Evolutionary conservation across 2,329 filamentous ascomycete species (phyloP).

Genomic region (Xylaria sp.): DNA sequence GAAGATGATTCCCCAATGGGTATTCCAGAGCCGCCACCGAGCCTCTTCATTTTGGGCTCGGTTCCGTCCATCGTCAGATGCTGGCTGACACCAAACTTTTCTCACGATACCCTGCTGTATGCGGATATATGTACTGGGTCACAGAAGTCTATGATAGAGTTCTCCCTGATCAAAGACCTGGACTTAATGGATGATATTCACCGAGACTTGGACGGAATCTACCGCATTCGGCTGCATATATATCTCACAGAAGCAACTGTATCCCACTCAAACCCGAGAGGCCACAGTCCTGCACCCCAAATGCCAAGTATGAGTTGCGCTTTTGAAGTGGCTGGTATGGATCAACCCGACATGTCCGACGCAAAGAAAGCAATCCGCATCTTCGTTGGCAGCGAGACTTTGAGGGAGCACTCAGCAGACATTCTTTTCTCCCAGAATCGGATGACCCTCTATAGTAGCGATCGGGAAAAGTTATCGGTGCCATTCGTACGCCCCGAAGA

Average conservation of each 20-base stretch:
- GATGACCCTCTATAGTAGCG: constrained; percentile 84
- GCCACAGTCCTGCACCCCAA: constrained; percentile 73
- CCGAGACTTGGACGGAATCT: constrained; percentile 67
- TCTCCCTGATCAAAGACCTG: constrained; percentile 75
- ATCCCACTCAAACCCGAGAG: constrained; percentile 74
- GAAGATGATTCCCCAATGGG: constrained; percentile 73
- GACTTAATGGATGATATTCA: constrained; percentile 71
- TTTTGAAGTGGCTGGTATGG: constrained; percentile 73
- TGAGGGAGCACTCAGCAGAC: constrained; percentile 87
- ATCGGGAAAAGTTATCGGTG: constrained; percentile 84
- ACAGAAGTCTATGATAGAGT: constrained; percentile 82
- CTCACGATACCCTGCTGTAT: constrained; percentile 86
- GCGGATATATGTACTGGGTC: constrained; percentile 93
- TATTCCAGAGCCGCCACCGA: constrained; percentile 77
- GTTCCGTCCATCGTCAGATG: constrained; percentile 95
- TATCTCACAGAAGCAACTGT: constrained; percentile 92
- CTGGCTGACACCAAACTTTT: constrained; percentile 91
- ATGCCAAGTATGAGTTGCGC: constrained; percentile 81
- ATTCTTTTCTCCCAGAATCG: constrained; percentile 91
- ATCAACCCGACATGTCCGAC: constrained; percentile 55
- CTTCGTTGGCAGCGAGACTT: constrained; percentile 86
- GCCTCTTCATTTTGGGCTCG: constrained; percentile 82
- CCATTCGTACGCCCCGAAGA: constrained; percentile 93
- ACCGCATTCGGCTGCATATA: constrained; percentile 77
- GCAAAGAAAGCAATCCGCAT: constrained; percentile 75